phyloP scores from a whole-genome alignment of 2,329 filamentous ascomycete genomes.

The Diaporthe ilicicola region DNA sequence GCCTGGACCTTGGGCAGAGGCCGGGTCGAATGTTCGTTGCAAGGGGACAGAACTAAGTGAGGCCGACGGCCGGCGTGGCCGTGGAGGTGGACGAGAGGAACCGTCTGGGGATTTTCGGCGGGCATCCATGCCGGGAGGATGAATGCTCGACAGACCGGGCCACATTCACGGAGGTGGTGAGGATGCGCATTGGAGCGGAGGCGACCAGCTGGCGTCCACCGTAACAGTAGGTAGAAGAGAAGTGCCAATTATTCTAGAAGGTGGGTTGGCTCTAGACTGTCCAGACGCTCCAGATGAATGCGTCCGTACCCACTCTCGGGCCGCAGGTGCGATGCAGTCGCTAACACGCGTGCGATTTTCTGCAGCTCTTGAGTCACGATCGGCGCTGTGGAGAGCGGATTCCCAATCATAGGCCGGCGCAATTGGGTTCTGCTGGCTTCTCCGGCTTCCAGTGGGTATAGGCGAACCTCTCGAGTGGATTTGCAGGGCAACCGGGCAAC shows the following conservation, averaged over 20 bases:
- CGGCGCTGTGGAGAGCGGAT: slow-evolving; percentile 17
- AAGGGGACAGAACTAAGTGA: slow-evolving; percentile 32
- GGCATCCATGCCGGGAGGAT: slow-evolving; percentile 33
- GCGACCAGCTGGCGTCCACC: slow-evolving; percentile 29
- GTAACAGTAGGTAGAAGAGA: not conserved
- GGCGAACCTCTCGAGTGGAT: slow-evolving; percentile 19
- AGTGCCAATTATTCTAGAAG: slow-evolving; percentile 30
- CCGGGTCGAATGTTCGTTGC: slow-evolving; percentile 29
- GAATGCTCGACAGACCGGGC: slow-evolving; percentile 30
- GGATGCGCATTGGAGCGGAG: slow-evolving; percentile 32
- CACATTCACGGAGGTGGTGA: slow-evolving; percentile 28
- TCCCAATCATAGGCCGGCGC: slow-evolving; percentile 25
- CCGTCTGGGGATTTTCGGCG: slow-evolving; percentile 33
- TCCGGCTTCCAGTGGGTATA: not conserved
- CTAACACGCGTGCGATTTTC: slow-evolving; percentile 21
- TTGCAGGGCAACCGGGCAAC: slow-evolving; percentile 3
- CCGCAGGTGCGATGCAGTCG: slow-evolving; percentile 21
- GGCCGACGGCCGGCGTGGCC: slow-evolving; percentile 32
- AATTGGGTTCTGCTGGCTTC: slow-evolving; percentile 16
- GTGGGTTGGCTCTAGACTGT: slow-evolving; percentile 20
- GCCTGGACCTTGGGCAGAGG: slow-evolving; percentile 22
- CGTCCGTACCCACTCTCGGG: slow-evolving; percentile 29
- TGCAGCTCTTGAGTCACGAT: slow-evolving; percentile 26
- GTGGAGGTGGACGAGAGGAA: slow-evolving; percentile 32
- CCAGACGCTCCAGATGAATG: slow-evolving; percentile 20